Base-by-base conservation (phyloP, 2,329 filamentous ascomycete species). In the Hypoxylon sp. region DNA sequence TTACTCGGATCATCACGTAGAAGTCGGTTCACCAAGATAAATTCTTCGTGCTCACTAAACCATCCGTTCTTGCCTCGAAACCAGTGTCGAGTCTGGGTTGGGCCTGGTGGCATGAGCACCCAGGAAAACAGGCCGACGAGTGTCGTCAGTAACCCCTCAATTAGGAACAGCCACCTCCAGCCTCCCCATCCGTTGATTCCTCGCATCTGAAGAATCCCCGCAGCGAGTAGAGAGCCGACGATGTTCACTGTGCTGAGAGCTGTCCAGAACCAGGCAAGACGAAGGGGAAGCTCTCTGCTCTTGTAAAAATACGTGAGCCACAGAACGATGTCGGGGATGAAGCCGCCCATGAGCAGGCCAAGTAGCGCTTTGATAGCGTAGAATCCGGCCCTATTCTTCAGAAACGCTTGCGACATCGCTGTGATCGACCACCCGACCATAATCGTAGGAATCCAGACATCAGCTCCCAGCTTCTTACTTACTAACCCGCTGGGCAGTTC, bases 271-370 rank as follows among this genome's bases (percentile, higher is more conserved):
- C 83, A 87, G 70, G 87, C 87, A 16, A 94, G 79, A 0, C 91
- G 85, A 9, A 85, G 84, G 0, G 91, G 90, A 0, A 94, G 81
- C 74, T 94, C 91, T 55, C 83, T 83, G 0, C 87, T 87, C 47
- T 87, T 93, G 79, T 93, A 94, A 78, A 90, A 94, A 76, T 94
- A 94, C 2, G 87, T 89, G 4, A 93, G 81, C 77, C 90, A 93
- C 0, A 91, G 79, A 12, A 91, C 85, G 21, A 87, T 87, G 63
- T 88, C 87, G 0, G 87, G 87, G 52, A 90, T 89, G 67, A 90
- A 90, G 0, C 87, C 87, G 21, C 86, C 86, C 74, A 86, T 82
- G 54, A 86, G 78, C 1, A 87, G 74, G 3, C 83, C 85, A 0
- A 87, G 75, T 0, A 79, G 68, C 0, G 72, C 72, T 2, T 75